Evolutionary conservation across 306 rosid species (phyloP).

Genomic region (Prunus kanzakura): DNA sequence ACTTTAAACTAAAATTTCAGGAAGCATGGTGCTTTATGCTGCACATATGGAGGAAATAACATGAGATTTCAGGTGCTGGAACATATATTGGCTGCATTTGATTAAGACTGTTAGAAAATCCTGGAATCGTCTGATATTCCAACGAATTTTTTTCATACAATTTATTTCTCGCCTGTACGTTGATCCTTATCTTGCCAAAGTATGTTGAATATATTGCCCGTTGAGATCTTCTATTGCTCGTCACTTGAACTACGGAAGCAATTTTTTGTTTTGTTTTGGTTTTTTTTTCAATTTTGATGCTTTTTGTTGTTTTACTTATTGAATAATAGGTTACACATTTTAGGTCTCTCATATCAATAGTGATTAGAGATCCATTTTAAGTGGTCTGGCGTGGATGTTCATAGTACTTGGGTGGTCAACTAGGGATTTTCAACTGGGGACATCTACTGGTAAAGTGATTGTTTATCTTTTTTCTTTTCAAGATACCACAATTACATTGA

Average conservation of each 20-base stretch:
- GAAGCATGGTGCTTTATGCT: conserved; percentile 24
- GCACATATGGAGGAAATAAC: conserved; percentile 27
- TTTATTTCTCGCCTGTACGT: not conserved
- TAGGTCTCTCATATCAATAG: too few species aligned
- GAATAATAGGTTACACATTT: too few species aligned
- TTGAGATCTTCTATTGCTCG: not conserved
- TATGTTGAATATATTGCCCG: not conserved
- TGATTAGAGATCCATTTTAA: too few species aligned
- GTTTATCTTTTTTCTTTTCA: too few species aligned
- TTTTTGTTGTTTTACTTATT: not conserved
- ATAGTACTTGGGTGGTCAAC: too few species aligned
- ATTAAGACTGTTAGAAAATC: not conserved
- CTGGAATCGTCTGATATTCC: conserved; percentile 2
- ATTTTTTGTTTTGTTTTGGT: not conserved
- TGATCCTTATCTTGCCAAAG: not conserved
- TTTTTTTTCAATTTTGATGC: not conserved
- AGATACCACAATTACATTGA: too few species aligned
- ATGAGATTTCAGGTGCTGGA: conserved; percentile 19
- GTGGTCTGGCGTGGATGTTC: too few species aligned
- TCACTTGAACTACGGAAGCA: not conserved
- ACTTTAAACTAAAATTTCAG: conserved; percentile 34
- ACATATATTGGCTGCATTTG: not conserved
- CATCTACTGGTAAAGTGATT: too few species aligned
- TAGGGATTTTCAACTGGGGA: too few species aligned
- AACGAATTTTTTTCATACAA: not conserved